These are phyloP conservation scores for Pholiota molesta DNA, from an alignment of 768 basidiomycete species.

Conservation along the genomic window DNA sequence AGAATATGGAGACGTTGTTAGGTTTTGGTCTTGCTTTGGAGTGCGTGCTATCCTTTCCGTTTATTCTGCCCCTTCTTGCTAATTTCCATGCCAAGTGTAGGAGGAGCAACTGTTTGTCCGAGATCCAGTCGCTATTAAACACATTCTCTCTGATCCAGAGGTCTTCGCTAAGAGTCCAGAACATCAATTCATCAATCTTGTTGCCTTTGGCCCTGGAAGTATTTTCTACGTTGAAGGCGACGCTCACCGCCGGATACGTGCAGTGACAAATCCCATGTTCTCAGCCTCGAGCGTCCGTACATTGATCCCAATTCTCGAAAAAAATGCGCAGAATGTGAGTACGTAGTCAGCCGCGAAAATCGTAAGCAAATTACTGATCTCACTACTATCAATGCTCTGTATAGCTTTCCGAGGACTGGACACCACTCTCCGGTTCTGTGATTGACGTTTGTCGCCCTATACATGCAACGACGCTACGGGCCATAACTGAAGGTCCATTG, in stretches of 20 bases:
- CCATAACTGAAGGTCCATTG: background rate
- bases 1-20: constrained; percentile 1
- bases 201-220: background rate
- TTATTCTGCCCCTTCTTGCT: background rate
- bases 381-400: no score
- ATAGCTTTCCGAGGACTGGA: background rate
- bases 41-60: background rate
- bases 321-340: background rate
- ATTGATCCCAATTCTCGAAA: background rate
- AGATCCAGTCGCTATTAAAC: constrained; percentile 1
- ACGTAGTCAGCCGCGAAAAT: no score
- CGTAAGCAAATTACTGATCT: no score
- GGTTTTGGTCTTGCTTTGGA: constrained; percentile 1
- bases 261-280: background rate
- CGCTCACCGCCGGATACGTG: background rate
- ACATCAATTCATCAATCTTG: background rate
- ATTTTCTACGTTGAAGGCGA: background rate
- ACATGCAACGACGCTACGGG: background rate
- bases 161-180: background rate
- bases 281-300: background rate
- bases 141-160: constrained; percentile 2
- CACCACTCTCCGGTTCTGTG: background rate
- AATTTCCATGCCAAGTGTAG: background rate
- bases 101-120: background rate
- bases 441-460: background rate